These are phyloP conservation scores for Leersia perrieri DNA, from an alignment of 176 grass and related monocot genomes.

Conservation along the genomic window DNA sequence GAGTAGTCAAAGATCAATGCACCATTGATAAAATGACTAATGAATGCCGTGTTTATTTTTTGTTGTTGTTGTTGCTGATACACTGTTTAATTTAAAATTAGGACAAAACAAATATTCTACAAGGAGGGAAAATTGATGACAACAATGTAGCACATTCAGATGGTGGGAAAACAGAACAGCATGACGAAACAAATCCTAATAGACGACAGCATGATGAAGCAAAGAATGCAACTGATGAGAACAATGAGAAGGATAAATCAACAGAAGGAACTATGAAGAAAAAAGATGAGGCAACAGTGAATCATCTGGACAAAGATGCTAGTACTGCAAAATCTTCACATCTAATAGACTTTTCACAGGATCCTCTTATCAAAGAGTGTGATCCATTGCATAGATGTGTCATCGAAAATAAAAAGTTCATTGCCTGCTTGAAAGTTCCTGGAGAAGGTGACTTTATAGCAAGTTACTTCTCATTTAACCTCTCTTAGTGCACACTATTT, in stretches of 20 bases:
- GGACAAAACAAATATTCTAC: neutral
- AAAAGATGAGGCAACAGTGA: constrained; percentile 31
- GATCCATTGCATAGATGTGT: constrained; percentile 76
- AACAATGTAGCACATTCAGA: constrained; percentile 1
- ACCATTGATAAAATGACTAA: neutral
- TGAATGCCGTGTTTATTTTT: neutral
- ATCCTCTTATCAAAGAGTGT: constrained; percentile 55
- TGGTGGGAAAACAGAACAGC: constrained; percentile 18
- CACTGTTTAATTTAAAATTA: constrained; percentile 27
- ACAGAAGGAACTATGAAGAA: constrained; percentile 1
- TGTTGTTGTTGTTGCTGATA: neutral
- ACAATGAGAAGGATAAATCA: constrained; percentile 36
- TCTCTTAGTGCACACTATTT: neutral
- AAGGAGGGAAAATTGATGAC: neutral
- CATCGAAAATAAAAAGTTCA: constrained; percentile 62
- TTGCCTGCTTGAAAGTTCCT: constrained; percentile 83
- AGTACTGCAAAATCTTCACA: constrained; percentile 8
- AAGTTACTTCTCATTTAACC: neutral
- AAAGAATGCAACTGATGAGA: constrained; percentile 17
- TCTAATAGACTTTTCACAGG: constrained; percentile 16
- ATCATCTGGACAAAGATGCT: constrained; percentile 24
- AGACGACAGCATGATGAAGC: constrained; percentile 16
- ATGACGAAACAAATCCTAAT: constrained; percentile 10
- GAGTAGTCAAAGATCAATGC: neutral
- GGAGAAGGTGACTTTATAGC: constrained; percentile 63